Percentiles rank a stretch among this genome's conserved stretches.
phyloP scores from a whole-genome alignment of 345 rosid species.

The Limnanthes douglasii region DNA sequence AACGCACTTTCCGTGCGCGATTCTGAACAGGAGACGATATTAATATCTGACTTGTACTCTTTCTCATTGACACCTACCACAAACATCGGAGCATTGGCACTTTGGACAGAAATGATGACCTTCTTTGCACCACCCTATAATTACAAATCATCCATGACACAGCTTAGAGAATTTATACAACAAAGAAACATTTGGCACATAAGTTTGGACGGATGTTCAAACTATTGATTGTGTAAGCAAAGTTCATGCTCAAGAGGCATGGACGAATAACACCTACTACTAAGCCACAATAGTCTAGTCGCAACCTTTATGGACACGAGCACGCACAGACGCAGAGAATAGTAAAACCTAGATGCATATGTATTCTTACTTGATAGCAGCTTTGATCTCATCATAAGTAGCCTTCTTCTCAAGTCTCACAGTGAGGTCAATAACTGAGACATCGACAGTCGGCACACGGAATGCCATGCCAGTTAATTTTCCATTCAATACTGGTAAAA shows the following conservation, averaged over 20 bases:
- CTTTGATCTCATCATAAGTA: constrained; percentile 49
- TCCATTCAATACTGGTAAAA: constrained; percentile 57
- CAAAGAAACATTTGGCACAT: too few relatives aligned
- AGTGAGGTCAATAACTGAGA: constrained; percentile 72
- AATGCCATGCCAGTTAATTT: constrained; percentile 84
- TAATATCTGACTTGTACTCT: constrained; percentile 56
- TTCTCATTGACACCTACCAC: constrained; percentile 86
- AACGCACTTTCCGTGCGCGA: too few relatives aligned
- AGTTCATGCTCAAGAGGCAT: too few relatives aligned
- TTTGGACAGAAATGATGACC: constrained; percentile 76
- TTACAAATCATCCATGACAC: too few relatives aligned
- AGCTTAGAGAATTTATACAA: too few relatives aligned
- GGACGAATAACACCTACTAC: too few relatives aligned
- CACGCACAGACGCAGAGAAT: too few relatives aligned
- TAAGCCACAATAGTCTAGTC: too few relatives aligned
- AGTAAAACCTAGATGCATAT: background rate
- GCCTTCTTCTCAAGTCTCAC: constrained; percentile 66
- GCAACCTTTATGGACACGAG: too few relatives aligned
- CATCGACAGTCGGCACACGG: constrained; percentile 83
- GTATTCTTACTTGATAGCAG: constrained; percentile 43
- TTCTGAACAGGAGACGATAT: constrained; percentile 73
- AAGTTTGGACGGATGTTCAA: background rate
- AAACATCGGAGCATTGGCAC: constrained; percentile 95
- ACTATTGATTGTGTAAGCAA: background rate
- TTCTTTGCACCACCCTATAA: constrained; percentile 99